These are phyloP conservation scores for Ustilago cynodontis DNA, from an alignment of 1,284 basidiomycete genomes.

Conservation along the genomic window DNA sequence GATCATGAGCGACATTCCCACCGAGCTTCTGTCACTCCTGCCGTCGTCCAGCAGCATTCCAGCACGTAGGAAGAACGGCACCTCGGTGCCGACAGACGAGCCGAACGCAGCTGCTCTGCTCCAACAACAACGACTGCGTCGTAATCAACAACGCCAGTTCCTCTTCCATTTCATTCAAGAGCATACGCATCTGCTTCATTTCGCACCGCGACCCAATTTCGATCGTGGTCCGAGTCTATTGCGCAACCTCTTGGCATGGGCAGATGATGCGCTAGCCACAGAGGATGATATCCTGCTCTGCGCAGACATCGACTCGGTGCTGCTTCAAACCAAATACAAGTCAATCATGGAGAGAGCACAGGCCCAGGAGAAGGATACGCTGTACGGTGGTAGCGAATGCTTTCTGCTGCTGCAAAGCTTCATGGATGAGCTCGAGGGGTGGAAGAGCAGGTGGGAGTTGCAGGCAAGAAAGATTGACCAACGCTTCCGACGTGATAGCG, in stretches of 20 bases:
- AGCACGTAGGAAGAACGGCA: conserved; percentile 16
- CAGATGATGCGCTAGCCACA: conserved; percentile 31
- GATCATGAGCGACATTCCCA: conserved; percentile 53
- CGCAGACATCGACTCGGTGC: conserved; percentile 49
- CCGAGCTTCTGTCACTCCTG: conserved; percentile 41
- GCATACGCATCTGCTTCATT: conserved; percentile 50
- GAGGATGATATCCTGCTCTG: conserved; percentile 49
- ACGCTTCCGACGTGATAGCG: conserved; percentile 25
- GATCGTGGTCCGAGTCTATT: conserved; percentile 44
- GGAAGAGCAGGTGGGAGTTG: conserved; percentile 45
- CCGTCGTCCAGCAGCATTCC: conserved; percentile 15
- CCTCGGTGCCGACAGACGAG: conserved; percentile 6
- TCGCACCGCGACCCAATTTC: conserved; percentile 50
- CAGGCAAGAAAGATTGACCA: conserved; percentile 46
- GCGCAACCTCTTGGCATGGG: conserved; percentile 46
- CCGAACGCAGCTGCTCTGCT: neutral
- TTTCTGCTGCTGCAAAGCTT: conserved; percentile 48
- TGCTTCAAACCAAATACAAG: conserved; percentile 56
- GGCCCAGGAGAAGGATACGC: conserved; percentile 43
- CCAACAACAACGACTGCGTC: conserved; percentile 23
- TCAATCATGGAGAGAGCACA: conserved; percentile 50
- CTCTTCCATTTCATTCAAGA: conserved; percentile 56
- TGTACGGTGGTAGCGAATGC: conserved; percentile 46
- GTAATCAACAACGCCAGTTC: conserved; percentile 45
- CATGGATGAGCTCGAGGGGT: conserved; percentile 48